Evolutionary conservation across 202 grass and related monocot genomes (phyloP), one percentile per base, ranked within the genome.

Genomic region (Setaria italica): DNA sequence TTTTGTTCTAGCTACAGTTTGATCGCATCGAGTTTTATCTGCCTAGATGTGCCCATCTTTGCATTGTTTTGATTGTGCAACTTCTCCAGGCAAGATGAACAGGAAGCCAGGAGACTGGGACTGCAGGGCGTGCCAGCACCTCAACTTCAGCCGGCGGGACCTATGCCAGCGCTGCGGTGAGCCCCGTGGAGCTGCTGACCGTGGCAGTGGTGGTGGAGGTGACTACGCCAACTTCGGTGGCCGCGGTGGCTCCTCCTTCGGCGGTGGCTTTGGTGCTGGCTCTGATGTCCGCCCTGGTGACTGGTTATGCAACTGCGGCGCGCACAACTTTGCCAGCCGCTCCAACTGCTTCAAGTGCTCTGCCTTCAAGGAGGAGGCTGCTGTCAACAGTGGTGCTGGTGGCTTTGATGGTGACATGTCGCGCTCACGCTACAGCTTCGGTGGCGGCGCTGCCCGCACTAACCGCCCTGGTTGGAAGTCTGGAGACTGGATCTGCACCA

Each of bases 51-150:
- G 59, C 70, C 5, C 41, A 32, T 79, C 49, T 78, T 78, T 13
- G 29, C 25, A 58, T 79, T 53, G 69, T 33, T 80, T 75, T 85
- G 48, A 68, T 49, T 21, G 19, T 80, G 14, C 19, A 56, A 37
- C 11, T 83, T 76, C 33, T 72, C 60, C 82, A 87, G 87, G 81
- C 62, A 98, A 91, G 76, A 98, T 98, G 95, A 98, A 95, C 89
- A 98, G 91, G 91, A 98, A 98, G 86, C 95, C 93, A 43, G 95
- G 95, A 89, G 95, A 98, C 82, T 98, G 95, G 95, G 90, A 93
- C 81, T 98, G 95, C 90, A 91, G 95, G 84, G 76, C 84, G 9
- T 98, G 95, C 93, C 95, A 98, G 88, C 93, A 98, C 81, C 95
- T 98, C 81, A 98, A 98, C 85, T 98, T 98, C 88, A 98, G 95